phyloP scores from a whole-genome alignment of 1,284 basidiomycete genomes.

The Ceratorhiza oryzae-sativae region DNA sequence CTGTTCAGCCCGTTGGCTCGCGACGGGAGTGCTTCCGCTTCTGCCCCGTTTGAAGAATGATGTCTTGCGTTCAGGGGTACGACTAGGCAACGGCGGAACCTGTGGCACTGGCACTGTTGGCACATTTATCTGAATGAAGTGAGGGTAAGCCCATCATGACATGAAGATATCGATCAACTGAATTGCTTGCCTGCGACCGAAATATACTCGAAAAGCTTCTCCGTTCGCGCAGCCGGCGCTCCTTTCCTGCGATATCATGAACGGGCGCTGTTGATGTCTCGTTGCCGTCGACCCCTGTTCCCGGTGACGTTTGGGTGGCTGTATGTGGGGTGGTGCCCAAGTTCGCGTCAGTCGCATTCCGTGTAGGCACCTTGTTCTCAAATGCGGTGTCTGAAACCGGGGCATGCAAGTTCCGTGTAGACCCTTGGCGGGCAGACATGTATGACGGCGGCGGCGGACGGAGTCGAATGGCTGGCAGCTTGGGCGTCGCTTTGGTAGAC shows the following conservation, averaged over 20 bases:
- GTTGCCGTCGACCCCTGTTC: conserved; percentile 12
- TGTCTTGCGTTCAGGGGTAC: conserved; percentile 16
- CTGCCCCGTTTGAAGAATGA: conserved; percentile 22
- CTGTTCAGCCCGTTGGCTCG: neutral
- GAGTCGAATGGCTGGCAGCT: neutral
- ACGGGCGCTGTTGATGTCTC: conserved; percentile 1
- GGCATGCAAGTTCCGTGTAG: neutral
- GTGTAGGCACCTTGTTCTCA: conserved; percentile 6
- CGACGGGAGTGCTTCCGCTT: conserved; percentile 18
- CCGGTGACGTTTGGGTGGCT: neutral
- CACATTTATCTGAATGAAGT: neutral
- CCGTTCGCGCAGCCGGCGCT: conserved; percentile 29
- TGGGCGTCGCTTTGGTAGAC: neutral
- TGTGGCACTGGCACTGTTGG: neutral
- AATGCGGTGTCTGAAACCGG: neutral
- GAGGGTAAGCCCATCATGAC: neutral
- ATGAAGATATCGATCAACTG: neutral
- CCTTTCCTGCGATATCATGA: neutral
- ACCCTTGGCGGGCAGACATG: neutral
- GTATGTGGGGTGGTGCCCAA: neutral
- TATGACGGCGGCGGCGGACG: neutral
- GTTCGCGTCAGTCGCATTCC: neutral
- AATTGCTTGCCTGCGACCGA: conserved; percentile 16
- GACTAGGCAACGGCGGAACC: neutral
- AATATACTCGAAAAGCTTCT: conserved; percentile 23